Percentiles rank a stretch among this genome's conserved stretches.
Evolutionary conservation across 202 grass and related monocot genomes (phyloP).

Genomic region (Bolboschoenoplectus hybrid): DNA sequence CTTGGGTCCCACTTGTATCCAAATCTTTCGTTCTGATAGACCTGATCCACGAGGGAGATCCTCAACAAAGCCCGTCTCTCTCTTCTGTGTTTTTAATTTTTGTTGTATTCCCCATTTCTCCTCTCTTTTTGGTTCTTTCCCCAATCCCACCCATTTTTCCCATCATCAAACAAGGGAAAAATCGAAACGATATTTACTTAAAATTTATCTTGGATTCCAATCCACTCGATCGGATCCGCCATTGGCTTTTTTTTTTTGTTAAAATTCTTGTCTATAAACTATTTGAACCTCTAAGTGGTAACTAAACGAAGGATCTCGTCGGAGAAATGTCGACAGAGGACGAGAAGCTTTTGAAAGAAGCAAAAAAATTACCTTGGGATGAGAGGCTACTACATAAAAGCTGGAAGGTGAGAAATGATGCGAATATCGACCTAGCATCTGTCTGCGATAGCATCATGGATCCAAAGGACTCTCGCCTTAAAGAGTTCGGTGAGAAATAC

Average conservation of each 20-base stretch:
- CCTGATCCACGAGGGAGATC: slow-evolving; percentile 6
- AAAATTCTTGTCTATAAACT: neutral
- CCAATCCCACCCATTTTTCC: neutral
- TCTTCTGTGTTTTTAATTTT: slow-evolving; percentile 16
- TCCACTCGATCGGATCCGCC: slow-evolving; percentile 18
- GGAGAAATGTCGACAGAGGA: slow-evolving; percentile 93
- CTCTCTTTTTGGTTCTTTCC: slow-evolving; percentile 5
- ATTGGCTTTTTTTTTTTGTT: neutral
- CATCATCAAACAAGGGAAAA: slow-evolving; percentile 5
- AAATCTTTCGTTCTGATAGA: neutral
- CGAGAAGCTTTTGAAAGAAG: slow-evolving; percentile 98
- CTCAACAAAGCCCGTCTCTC: slow-evolving; percentile 9
- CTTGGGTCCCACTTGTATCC: neutral
- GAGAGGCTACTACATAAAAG: slow-evolving; percentile 95
- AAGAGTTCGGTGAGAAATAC: slow-evolving; percentile 77
- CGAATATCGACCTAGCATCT: slow-evolving; percentile 91
- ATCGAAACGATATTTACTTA: neutral
- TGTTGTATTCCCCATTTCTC: slow-evolving; percentile 17
- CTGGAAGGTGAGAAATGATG: slow-evolving; percentile 99
- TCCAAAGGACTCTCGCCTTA: slow-evolving; percentile 93
- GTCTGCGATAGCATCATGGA: slow-evolving; percentile 87
- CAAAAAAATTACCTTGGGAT: slow-evolving; percentile 97
- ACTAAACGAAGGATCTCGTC: slow-evolving; percentile 28
- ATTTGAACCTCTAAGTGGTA: neutral
- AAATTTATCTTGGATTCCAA: neutral